Percentiles rank a stretch among this genome's conserved stretches.
Conservation (phyloP, 1,284 basidiomycete genomes). For the Pseudozyma pruni region DNA sequence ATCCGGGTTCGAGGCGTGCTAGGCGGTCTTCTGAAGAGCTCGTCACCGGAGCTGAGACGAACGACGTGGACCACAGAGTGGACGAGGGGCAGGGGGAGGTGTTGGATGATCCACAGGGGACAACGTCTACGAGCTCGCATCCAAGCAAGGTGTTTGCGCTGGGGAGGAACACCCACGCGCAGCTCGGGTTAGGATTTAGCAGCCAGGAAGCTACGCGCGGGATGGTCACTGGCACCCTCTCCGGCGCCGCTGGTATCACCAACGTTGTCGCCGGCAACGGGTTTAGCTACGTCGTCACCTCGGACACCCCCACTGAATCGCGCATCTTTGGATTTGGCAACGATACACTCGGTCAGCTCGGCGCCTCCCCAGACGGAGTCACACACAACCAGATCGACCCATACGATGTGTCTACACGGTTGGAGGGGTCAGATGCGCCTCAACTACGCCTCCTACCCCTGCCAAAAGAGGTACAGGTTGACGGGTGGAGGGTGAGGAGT, state of each 20-base stretch:
- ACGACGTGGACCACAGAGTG: too few species aligned
- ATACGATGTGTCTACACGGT: constrained; percentile 16
- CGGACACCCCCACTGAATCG: background rate
- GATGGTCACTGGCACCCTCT: constrained; percentile 22
- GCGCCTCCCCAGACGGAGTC: background rate
- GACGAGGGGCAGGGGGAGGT: constrained; percentile 1
- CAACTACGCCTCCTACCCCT: constrained; percentile 27
- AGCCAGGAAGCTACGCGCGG: constrained; percentile 44
- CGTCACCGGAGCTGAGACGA: too few species aligned
- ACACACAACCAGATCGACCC: constrained; percentile 6
- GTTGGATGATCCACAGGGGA: background rate
- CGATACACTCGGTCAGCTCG: constrained; percentile 37
- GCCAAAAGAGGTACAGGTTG: constrained; percentile 7
- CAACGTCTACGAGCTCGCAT: background rate
- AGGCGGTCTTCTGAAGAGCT: background rate
- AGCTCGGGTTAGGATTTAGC: constrained; percentile 38
- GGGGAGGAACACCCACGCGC: constrained; percentile 38
- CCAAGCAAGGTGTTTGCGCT: constrained; percentile 31
- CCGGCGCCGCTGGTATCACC: constrained; percentile 9
- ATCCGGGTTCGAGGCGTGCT: background rate
- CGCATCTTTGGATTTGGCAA: constrained; percentile 27
- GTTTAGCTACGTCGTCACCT: constrained; percentile 26
- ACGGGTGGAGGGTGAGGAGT: constrained; percentile 11
- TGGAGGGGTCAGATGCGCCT: background rate
- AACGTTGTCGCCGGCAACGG: constrained; percentile 11